Evolutionary conservation across 176 grass and related monocot species (phyloP).

Genomic region (Avena atlantica): DNA sequence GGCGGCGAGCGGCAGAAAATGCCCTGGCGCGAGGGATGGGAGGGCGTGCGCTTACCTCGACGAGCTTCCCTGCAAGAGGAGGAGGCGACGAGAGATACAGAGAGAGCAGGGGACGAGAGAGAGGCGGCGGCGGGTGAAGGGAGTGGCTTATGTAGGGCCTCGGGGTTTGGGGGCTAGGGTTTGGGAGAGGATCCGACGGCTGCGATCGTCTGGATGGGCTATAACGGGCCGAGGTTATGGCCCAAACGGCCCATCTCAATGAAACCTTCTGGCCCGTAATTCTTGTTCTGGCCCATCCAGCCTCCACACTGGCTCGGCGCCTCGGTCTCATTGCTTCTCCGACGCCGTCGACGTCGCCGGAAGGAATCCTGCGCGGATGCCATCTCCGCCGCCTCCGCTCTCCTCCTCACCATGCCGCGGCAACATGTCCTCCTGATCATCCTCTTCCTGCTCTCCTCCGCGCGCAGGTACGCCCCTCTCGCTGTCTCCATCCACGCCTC

Average conservation of each 20-base stretch:
- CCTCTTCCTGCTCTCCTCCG: not conserved
- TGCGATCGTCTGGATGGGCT: not conserved
- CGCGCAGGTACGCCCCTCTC: not conserved
- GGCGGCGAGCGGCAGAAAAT: not conserved
- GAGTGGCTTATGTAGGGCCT: slow-evolving; percentile 18
- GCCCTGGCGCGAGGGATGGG: not conserved
- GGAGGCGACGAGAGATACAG: not conserved
- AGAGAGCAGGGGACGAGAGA: not conserved
- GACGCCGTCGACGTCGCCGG: slow-evolving; percentile 7
- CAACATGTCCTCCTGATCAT: not conserved
- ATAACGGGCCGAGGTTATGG: not conserved
- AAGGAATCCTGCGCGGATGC: not conserved
- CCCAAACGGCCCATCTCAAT: not conserved
- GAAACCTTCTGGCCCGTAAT: not conserved
- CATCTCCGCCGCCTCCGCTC: not conserved
- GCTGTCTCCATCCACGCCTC: not conserved
- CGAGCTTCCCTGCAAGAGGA: slow-evolving; percentile 9
- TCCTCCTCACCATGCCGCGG: slow-evolving; percentile 1
- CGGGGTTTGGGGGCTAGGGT: slow-evolving; percentile 35
- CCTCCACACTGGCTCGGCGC: too few relatives aligned
- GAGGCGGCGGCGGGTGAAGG: slow-evolving; percentile 16
- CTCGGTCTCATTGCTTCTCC: too few relatives aligned
- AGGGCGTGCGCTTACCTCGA: not conserved
- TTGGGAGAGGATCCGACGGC: not conserved
- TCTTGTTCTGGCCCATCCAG: too few relatives aligned